Evolutionary conservation across 805 yeast species (phyloP).

Genomic region (Ogataea salicorniae): DNA sequence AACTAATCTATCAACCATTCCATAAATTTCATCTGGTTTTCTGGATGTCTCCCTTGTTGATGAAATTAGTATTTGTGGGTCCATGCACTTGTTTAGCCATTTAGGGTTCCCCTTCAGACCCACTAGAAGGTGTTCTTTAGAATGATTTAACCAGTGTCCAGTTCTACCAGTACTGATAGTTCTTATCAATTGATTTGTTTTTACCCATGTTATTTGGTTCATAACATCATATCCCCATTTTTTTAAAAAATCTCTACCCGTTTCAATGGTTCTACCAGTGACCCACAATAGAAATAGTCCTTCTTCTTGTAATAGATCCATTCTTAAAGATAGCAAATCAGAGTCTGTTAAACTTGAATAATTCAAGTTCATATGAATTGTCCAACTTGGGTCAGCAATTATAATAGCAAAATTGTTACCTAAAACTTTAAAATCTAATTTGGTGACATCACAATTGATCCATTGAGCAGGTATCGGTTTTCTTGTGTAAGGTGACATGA

Average conservation of each 20-base stretch:
- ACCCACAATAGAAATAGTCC: conserved; percentile 89
- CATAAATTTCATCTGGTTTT: conserved; percentile 89
- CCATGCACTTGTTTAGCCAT: conserved; percentile 65
- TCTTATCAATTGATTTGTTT: conserved; percentile 79
- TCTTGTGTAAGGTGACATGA: conserved; percentile 25
- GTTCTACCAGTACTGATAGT: conserved; percentile 95
- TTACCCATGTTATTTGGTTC: conserved; percentile 87
- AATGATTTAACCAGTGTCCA: conserved; percentile 95
- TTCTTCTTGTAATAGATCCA: conserved; percentile 70
- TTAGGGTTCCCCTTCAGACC: conserved; percentile 78
- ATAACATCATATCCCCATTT: conserved; percentile 79
- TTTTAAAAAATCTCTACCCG: conserved; percentile 69
- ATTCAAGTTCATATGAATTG: conserved; percentile 81
- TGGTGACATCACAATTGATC: conserved; percentile 80
- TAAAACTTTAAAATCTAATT: conserved; percentile 60
- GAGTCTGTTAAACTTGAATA: conserved; percentile 75
- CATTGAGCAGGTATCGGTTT: conserved; percentile 59
- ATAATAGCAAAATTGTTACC: conserved; percentile 77
- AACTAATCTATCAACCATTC: conserved; percentile 76
- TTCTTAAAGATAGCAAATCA: conserved; percentile 62
- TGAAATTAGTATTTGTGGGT: conserved; percentile 74
- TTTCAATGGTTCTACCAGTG: conserved; percentile 87
- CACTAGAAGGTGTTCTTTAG: conserved; percentile 83
- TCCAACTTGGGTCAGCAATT: conserved; percentile 96
- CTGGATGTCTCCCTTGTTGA: conserved; percentile 83